These are phyloP conservation scores for Pelagomonas calceolata DNA, from an alignment of 108 stramenopile species.

Conservation along the genomic window DNA sequence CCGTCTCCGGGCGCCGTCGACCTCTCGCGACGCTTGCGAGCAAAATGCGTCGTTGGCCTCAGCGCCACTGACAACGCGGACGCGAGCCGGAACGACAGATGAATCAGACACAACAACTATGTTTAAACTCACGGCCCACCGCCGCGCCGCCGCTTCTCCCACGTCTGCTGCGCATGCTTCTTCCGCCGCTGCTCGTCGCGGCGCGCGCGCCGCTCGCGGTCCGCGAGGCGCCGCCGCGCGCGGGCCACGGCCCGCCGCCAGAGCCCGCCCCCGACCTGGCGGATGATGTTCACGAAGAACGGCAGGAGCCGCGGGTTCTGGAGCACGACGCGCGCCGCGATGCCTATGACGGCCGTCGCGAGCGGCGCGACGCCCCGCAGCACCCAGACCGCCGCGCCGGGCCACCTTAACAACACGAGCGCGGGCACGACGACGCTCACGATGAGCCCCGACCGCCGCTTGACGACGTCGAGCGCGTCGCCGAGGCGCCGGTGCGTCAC, in stretches of 20 bases:
- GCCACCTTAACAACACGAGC: not conserved
- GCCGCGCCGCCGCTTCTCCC: too few relatives aligned
- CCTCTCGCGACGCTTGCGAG: too few relatives aligned
- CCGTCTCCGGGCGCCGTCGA: too few relatives aligned
- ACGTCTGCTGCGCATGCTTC: too few relatives aligned
- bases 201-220: not conserved
- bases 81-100: too few relatives aligned
- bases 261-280: not conserved
- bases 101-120: too few relatives aligned
- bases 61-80: too few relatives aligned
- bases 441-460: not conserved
- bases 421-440: not conserved
- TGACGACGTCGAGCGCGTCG: not conserved
- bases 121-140: too few relatives aligned
- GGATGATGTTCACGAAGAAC: not conserved
- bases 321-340: not conserved
- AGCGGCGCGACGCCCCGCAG: not conserved
- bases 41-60: too few relatives aligned
- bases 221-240: not conserved
- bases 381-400: not conserved
- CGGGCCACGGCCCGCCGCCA: not conserved
- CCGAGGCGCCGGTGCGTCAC: not conserved
- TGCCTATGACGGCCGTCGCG: not conserved
- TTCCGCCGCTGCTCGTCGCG: too few relatives aligned
- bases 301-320: not conserved